Percentiles rank a stretch among this genome's conserved stretches.
These are phyloP conservation scores for Tricholoma sp. DNA, from an alignment of 768 basidiomycete species.

Conservation along the genomic window DNA sequence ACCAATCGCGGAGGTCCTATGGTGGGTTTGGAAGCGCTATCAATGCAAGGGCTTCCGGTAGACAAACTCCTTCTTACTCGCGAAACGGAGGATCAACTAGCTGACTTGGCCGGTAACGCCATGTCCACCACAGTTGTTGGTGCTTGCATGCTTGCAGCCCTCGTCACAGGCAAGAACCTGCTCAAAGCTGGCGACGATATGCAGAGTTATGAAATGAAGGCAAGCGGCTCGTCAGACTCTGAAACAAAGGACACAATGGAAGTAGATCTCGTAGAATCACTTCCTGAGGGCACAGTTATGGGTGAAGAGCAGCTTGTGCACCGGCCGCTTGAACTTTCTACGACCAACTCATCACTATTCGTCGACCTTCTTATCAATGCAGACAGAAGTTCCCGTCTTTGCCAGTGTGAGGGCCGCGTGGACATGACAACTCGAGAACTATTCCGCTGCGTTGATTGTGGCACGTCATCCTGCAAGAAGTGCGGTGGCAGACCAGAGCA, in stretches of 20 bases:
- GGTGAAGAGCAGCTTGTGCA: conserved; percentile 67
- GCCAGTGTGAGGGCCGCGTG: conserved; percentile 86
- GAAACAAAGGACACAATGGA: conserved; percentile 40
- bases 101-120: conserved; percentile 93
- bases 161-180: conserved; percentile 62
- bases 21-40: conserved; percentile 88
- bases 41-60: conserved; percentile 91
- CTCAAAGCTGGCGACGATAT: conserved; percentile 63
- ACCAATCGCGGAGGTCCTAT: conserved; percentile 95
- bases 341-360: conserved; percentile 42
- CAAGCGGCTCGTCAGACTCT: conserved; percentile 28
- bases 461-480: conserved; percentile 72
- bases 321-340: conserved; percentile 66
- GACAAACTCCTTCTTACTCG: conserved; percentile 89
- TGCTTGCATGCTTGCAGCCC: conserved; percentile 77
- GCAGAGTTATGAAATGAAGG: conserved; percentile 65
- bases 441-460: conserved; percentile 71
- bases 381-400: conserved; percentile 69
- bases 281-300: conserved; percentile 47
- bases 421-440: conserved; percentile 67
- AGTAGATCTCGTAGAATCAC: conserved; percentile 24
- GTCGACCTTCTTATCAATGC: conserved; percentile 59
- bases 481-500: conserved; percentile 93
- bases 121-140: conserved; percentile 98
- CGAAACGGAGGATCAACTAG: conserved; percentile 89